Percentiles rank a stretch among this genome's conserved stretches.
Conservation (phyloP, 2,329 filamentous ascomycete species). For the Scedosporium minutisporum region DNA sequence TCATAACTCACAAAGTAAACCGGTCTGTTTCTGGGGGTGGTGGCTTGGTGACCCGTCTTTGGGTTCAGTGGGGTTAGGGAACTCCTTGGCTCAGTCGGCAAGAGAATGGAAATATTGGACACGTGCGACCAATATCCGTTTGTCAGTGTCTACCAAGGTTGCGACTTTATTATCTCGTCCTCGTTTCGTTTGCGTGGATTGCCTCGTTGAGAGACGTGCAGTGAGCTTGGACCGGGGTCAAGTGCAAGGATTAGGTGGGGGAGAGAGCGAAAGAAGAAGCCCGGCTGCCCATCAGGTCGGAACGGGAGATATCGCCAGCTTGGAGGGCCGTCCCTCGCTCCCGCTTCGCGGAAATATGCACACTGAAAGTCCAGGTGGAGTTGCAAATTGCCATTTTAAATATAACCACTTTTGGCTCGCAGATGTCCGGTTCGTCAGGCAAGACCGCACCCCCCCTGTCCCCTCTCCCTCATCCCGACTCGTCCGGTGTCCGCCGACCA, state of each 20-base stretch:
- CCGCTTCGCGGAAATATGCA: not conserved
- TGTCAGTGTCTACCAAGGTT: not conserved
- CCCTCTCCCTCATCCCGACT: not conserved
- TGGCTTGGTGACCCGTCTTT: not conserved
- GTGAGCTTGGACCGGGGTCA: not conserved
- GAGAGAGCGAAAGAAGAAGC: not conserved
- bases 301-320: not conserved
- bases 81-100: not conserved
- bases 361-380: too few species aligned
- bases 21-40: not conserved
- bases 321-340: not conserved
- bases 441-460: not conserved
- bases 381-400: too few species aligned
- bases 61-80: not conserved
- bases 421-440: not conserved
- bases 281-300: not conserved
- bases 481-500: not conserved
- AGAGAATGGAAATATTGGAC: not conserved
- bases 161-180: not conserved
- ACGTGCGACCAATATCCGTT: not conserved
- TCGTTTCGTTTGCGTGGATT: not conserved
- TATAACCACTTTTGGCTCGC: too few species aligned
- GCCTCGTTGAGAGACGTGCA: not conserved
- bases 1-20: not conserved
- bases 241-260: not conserved